Evolutionary conservation across 768 basidiomycete genomes (phyloP).

Genomic region (Arthromyces matolae): DNA sequence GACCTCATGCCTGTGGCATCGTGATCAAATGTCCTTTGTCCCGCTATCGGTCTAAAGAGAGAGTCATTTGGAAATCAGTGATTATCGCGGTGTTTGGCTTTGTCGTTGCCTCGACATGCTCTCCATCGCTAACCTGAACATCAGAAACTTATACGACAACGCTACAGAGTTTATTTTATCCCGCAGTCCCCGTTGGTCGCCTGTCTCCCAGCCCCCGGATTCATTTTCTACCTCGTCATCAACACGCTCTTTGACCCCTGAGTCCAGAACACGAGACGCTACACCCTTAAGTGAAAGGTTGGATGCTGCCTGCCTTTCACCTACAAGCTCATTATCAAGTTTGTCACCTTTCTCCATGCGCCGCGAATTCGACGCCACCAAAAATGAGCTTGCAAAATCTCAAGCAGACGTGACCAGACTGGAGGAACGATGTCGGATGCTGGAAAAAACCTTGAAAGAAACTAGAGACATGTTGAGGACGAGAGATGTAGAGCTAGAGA

Average conservation of each 20-base stretch:
- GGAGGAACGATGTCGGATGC: conserved; percentile 57
- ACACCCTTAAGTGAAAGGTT: conserved; percentile 44
- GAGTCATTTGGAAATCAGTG: conserved; percentile 25
- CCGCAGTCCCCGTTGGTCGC: conserved; percentile 35
- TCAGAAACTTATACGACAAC: conserved; percentile 45
- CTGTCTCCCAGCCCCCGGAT: conserved; percentile 24
- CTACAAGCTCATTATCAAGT: conserved; percentile 40
- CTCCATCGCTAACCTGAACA: conserved; percentile 43
- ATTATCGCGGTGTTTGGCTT: conserved; percentile 37
- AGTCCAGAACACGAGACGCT: conserved; percentile 42
- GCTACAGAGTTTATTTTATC: conserved; percentile 59
- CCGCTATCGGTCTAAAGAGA: conserved; percentile 17
- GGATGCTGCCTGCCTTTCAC: conserved; percentile 43
- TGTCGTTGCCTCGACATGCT: conserved; percentile 39
- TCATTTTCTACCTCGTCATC: conserved; percentile 21
- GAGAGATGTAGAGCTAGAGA: conserved; percentile 60
- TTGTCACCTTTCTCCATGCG: conserved; percentile 41
- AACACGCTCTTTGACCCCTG: conserved; percentile 25
- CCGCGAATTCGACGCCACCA: conserved; percentile 54
- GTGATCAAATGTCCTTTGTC: conserved; percentile 16
- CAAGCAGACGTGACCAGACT: conserved; percentile 51
- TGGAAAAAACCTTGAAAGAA: conserved; percentile 64
- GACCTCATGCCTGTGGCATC: conserved; percentile 14
- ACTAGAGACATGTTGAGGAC: conserved; percentile 54
- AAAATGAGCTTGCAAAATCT: conserved; percentile 51